These are phyloP conservation scores for Gossypium schwendimanii DNA, from an alignment of 441 rosid species.

Conservation along the genomic window DNA sequence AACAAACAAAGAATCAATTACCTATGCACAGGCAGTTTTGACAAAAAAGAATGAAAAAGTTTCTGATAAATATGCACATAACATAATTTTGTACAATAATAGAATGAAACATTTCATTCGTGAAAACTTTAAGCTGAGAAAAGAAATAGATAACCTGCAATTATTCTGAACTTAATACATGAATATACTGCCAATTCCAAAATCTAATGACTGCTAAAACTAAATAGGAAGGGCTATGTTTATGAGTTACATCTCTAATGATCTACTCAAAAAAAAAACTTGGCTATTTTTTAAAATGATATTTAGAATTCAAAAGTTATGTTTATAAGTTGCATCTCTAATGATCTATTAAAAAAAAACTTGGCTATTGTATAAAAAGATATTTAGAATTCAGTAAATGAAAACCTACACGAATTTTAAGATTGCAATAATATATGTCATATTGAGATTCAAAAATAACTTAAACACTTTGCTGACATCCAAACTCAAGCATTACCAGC, in stretches of 20 bases:
- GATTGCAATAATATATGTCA: not conserved
- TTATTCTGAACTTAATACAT: not conserved
- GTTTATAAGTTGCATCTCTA: not conserved
- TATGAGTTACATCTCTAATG: not conserved
- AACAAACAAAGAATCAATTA: not conserved
- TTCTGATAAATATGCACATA: not conserved
- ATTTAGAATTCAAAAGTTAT: not conserved
- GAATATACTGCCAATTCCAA: not conserved
- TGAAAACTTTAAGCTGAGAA: not conserved
- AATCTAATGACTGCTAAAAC: not conserved
- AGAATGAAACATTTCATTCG: conserved; percentile 7
- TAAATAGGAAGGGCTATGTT: not conserved
- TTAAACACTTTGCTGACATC: conserved; percentile 14
- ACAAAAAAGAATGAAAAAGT: not conserved
- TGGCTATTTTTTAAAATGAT: not conserved
- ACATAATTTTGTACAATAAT: not conserved
- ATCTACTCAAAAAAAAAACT: not conserved
- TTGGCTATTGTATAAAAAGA: not conserved
- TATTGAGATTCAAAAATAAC: not conserved
- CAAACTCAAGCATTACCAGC: conserved; percentile 66
- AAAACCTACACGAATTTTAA: conserved; percentile 1
- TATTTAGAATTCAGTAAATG: not conserved
- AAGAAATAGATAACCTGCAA: not conserved
- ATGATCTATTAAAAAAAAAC: not conserved
- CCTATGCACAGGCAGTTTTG: not conserved